phyloP scores from a whole-genome alignment of 2,329 filamentous ascomycete genomes.

The Cladosporium sp. region DNA sequence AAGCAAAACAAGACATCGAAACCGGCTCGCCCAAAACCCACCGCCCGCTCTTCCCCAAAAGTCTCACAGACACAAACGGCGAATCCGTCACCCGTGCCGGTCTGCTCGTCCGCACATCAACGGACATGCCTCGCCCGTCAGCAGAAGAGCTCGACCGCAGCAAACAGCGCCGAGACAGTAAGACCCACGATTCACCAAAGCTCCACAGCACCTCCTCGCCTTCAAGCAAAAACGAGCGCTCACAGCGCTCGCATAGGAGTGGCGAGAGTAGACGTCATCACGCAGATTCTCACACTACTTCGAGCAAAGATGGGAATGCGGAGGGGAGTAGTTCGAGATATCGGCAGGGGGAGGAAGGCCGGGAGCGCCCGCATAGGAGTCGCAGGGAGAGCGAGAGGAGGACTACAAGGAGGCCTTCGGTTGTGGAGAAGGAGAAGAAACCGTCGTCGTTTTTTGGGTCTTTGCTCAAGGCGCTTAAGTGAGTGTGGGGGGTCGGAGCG shows the following conservation, averaged over 20 bases:
- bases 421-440: constrained; percentile 8
- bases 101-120: constrained; percentile 6
- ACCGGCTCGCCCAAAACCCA: constrained; percentile 5
- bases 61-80: background rate
- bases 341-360: too few relatives aligned
- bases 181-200: background rate
- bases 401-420: constrained; percentile 1
- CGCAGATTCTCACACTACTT: background rate
- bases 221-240: background rate
- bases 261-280: background rate
- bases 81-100: constrained; percentile 6
- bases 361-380: constrained; percentile 3
- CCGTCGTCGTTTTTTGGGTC: constrained; percentile 10
- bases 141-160: background rate
- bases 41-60: constrained; percentile 1
- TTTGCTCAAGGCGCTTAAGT: constrained; percentile 9
- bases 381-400: constrained; percentile 7
- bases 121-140: background rate
- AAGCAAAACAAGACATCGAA: background rate
- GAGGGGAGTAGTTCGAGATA: background rate
- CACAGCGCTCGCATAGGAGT: background rate
- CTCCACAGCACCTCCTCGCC: background rate
- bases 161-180: background rate
- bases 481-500: too few relatives aligned
- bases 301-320: background rate